Percentiles rank a stretch among this genome's conserved stretches.
These are phyloP conservation scores for Lactarius quietus DNA, from an alignment of 768 basidiomycete species.

Conservation along the genomic window DNA sequence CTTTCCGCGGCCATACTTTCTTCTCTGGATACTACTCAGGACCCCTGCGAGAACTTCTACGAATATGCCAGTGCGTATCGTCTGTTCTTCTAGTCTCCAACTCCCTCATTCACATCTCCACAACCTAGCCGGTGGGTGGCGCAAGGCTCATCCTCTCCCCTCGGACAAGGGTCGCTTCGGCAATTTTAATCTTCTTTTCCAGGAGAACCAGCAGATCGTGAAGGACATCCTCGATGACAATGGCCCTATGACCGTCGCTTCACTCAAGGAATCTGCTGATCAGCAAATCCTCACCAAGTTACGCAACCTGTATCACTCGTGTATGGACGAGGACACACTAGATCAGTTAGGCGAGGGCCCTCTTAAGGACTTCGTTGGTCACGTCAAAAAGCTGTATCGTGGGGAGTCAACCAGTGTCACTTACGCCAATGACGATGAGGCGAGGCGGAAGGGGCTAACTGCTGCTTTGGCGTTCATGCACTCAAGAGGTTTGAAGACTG, in stretches of 20 bases:
- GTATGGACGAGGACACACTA: slow-evolving; percentile 73
- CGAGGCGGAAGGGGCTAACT: slow-evolving; percentile 59
- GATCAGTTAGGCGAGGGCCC: slow-evolving; percentile 72
- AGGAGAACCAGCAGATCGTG: slow-evolving; percentile 76
- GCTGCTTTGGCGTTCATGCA: slow-evolving; percentile 83
- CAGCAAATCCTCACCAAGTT: slow-evolving; percentile 59
- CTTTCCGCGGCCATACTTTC: slow-evolving; percentile 80
- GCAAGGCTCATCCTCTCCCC: slow-evolving; percentile 76
- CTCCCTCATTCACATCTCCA: slow-evolving; percentile 1
- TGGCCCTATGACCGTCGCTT: slow-evolving; percentile 28
- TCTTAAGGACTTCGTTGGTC: slow-evolving; percentile 60
- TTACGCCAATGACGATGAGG: slow-evolving; percentile 24
- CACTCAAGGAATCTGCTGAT: slow-evolving; percentile 40
- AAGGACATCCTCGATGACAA: slow-evolving; percentile 60
- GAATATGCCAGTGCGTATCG: slow-evolving; percentile 77
- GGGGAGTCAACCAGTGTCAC: slow-evolving; percentile 45
- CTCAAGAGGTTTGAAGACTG: slow-evolving; percentile 57
- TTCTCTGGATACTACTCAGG: slow-evolving; percentile 72
- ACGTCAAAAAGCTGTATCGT: slow-evolving; percentile 56
- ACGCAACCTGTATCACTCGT: slow-evolving; percentile 72
- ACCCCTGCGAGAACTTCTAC: slow-evolving; percentile 97
- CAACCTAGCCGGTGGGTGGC: slow-evolving; percentile 80
- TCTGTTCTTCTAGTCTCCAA: neutral
- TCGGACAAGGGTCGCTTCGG: slow-evolving; percentile 75
- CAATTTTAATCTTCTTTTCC: slow-evolving; percentile 65